Percentiles rank a stretch among this genome's conserved stretches.
Conservation (phyloP, 2,329 filamentous ascomycete species). For the Stachybotrys echinatus region DNA sequence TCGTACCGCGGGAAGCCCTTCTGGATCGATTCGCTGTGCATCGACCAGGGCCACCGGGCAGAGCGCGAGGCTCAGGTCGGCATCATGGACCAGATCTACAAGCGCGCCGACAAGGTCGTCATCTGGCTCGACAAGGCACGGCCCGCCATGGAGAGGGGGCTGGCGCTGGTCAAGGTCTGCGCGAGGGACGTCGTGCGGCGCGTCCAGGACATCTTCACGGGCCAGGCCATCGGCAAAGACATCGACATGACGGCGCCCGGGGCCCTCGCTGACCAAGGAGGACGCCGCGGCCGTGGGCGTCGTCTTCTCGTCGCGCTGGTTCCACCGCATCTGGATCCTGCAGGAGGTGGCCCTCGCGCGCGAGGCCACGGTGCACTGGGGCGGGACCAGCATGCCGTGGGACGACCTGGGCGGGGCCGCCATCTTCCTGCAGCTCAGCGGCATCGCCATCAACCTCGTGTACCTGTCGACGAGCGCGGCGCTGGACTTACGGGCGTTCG, state of each 20-base stretch:
- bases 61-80: background rate
- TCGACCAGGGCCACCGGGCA: background rate
- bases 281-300: background rate
- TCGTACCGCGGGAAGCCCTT: background rate
- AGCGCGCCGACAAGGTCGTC: background rate
- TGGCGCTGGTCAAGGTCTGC: background rate
- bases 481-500: background rate
- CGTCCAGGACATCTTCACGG: background rate
- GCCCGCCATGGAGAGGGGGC: background rate
- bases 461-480: background rate
- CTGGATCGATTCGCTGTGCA: conserved; percentile 6
- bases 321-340: background rate
- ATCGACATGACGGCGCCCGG: background rate
- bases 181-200: background rate
- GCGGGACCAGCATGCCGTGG: background rate
- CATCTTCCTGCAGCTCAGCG: background rate
- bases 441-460: background rate
- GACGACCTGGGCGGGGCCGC: background rate
- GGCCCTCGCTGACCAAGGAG: background rate
- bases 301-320: background rate
- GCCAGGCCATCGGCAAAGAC: background rate
- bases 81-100: background rate
- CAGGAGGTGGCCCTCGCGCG: background rate
- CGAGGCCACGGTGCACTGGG: background rate
- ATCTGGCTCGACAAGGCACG: background rate